A percentile compares a stretch with the other conserved stretches of the same genome.
Evolutionary conservation across 2,329 filamentous ascomycete species (phyloP).

Genomic region (Ophiostoma himal-ulmi): DNA sequence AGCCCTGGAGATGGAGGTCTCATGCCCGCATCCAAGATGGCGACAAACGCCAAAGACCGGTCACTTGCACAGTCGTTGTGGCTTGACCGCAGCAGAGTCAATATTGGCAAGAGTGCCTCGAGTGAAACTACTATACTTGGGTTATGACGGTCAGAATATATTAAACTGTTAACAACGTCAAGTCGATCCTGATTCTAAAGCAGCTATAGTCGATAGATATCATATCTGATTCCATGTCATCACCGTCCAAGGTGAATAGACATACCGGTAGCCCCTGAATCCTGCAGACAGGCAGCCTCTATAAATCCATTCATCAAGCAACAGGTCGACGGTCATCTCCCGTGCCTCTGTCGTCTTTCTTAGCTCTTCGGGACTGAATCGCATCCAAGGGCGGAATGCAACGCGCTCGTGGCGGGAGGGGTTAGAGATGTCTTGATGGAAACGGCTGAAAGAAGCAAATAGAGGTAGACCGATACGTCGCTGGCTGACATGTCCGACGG

Average conservation of each 20-base stretch:
- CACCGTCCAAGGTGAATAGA: neutral
- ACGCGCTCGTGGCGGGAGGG: neutral
- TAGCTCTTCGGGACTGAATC: neutral
- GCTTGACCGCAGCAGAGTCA: neutral
- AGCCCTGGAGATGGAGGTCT: neutral
- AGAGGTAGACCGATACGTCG: neutral
- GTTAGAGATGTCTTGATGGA: neutral
- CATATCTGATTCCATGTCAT: neutral
- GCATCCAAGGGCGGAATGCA: neutral
- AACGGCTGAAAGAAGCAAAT: neutral
- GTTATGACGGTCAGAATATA: too few relatives aligned
- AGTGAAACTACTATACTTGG: neutral
- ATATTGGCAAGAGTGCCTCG: neutral
- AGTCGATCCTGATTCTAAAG: too few relatives aligned
- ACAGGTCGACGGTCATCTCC: neutral
- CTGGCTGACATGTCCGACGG: neutral
- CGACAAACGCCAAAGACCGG: neutral
- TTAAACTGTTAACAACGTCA: too few relatives aligned
- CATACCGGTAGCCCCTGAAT: neutral
- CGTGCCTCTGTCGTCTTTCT: neutral
- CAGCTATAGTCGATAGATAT: neutral
- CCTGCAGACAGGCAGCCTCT: neutral
- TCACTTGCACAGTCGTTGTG: neutral
- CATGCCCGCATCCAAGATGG: neutral
- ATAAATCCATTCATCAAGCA: neutral